Evolutionary conservation across 805 yeast species (phyloP).

Genomic region (Jamesozyma jinghongensis): DNA sequence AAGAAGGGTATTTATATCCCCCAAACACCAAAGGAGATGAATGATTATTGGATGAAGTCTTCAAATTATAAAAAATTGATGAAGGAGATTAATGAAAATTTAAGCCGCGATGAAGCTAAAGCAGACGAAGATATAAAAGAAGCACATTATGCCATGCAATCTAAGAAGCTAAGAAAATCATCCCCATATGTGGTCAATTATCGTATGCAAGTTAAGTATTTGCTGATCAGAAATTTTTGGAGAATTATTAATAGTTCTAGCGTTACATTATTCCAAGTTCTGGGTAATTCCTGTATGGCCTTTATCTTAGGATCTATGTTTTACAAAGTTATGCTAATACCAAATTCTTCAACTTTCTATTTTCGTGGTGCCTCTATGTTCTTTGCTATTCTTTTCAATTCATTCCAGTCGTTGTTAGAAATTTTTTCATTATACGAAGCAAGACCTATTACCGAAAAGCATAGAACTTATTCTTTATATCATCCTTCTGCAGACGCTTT

Average conservation of each 20-base stretch:
- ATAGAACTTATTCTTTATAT: constrained; percentile 46
- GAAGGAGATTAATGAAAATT: constrained; percentile 35
- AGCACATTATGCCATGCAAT: constrained; percentile 41
- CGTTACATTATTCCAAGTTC: constrained; percentile 32
- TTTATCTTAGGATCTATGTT: constrained; percentile 38
- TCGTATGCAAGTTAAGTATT: constrained; percentile 38
- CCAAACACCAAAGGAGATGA: constrained; percentile 43
- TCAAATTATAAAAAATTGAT: constrained; percentile 34
- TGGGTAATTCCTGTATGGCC: constrained; percentile 42
- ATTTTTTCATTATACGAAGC: constrained; percentile 43
- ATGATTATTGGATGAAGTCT: constrained; percentile 40
- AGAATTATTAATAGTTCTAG: constrained; percentile 40
- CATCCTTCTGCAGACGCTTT: constrained; percentile 58
- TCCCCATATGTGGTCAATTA: constrained; percentile 44
- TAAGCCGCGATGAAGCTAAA: background rate
- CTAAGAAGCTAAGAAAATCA: constrained; percentile 33
- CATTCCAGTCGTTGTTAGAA: constrained; percentile 50
- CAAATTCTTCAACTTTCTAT: constrained; percentile 38
- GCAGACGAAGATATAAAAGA: constrained; percentile 11
- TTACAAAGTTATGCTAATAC: constrained; percentile 10
- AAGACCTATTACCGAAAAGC: constrained; percentile 51
- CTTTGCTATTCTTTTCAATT: constrained; percentile 52
- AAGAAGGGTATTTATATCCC: constrained; percentile 43
- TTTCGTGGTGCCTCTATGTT: constrained; percentile 53
- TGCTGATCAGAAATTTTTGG: constrained; percentile 37